Percentiles rank a stretch among this genome's conserved stretches.
These are phyloP conservation scores for Hyaloscypha bicolor DNA, from an alignment of 495 filamentous ascomycete genomes.

Conservation along the genomic window DNA sequence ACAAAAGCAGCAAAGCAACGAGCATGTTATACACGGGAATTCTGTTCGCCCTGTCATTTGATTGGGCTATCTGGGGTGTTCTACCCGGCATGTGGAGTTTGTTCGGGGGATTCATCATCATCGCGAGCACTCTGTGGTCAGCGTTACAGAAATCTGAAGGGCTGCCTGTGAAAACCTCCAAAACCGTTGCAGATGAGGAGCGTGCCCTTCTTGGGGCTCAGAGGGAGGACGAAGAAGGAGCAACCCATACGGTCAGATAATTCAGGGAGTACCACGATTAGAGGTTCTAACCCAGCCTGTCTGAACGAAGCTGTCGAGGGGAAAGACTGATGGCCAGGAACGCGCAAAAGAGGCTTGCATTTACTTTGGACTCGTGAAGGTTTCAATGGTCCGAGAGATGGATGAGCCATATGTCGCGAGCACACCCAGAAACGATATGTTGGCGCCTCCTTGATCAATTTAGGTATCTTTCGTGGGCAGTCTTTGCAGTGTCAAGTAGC, in stretches of 20 bases:
- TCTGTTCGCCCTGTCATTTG: constrained; percentile 76
- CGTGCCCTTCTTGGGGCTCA: constrained; percentile 33
- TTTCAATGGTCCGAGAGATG: no score
- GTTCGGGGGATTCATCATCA: constrained; percentile 68
- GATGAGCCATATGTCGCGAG: no score
- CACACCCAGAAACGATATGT: no score
- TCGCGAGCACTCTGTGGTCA: constrained; percentile 73
- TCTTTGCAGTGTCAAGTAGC: no score
- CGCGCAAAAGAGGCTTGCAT: no score
- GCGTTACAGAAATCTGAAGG: constrained; percentile 51
- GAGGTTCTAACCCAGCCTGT: no score
- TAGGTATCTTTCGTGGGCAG: no score
- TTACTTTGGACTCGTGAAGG: no score
- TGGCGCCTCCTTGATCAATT: no score
- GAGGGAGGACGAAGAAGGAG: constrained; percentile 7
- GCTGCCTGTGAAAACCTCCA: constrained; percentile 24
- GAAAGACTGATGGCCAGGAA: no score
- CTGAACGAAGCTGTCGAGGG: no score
- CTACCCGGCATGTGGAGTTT: constrained; percentile 64
- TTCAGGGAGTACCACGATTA: no score
- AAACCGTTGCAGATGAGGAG: constrained; percentile 36
- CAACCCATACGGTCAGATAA: background rate
- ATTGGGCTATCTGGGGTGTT: constrained; percentile 73
- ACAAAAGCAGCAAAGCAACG: constrained; percentile 67
- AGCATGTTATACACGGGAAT: constrained; percentile 85